Percentiles rank a stretch among this genome's conserved stretches.
phyloP scores from a whole-genome alignment of 805 yeast species.

The Cyberlindnera subsufficiens region DNA sequence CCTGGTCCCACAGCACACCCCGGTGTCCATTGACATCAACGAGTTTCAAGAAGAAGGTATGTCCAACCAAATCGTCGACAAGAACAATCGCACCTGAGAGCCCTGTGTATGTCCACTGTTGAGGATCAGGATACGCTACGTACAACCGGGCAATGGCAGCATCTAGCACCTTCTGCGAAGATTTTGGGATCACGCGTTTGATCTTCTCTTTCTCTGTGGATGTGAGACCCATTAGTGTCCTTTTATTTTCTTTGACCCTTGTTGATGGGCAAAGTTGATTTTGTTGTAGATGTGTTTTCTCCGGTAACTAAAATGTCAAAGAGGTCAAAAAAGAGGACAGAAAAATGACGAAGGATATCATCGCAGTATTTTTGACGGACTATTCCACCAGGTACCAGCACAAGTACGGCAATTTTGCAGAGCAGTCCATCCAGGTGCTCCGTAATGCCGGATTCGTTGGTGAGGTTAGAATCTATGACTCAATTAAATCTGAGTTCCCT shows the following conservation, averaged over 20 bases:
- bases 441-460: slow-evolving; percentile 14
- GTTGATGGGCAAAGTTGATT: background rate
- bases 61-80: slow-evolving; percentile 91
- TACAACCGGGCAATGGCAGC: slow-evolving; percentile 87
- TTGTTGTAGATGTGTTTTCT: background rate
- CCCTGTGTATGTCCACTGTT: slow-evolving; percentile 84
- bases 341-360: slow-evolving; percentile 10
- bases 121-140: slow-evolving; percentile 81
- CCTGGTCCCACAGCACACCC: slow-evolving; percentile 98
- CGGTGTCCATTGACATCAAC: slow-evolving; percentile 78
- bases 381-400: slow-evolving; percentile 7
- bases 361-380: slow-evolving; percentile 21
- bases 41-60: slow-evolving; percentile 83
- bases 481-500: slow-evolving; percentile 22
- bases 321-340: no score
- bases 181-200: slow-evolving; percentile 84
- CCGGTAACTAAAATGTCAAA: background rate
- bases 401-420: slow-evolving; percentile 48
- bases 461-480: slow-evolving; percentile 32
- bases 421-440: slow-evolving; percentile 34
- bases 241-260: background rate
- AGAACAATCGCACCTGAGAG: slow-evolving; percentile 80
- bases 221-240: slow-evolving; percentile 25
- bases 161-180: slow-evolving; percentile 80
- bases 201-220: slow-evolving; percentile 79